phyloP scores from a whole-genome alignment of 768 basidiomycete genomes.

The Tricholoma bakamatsutake region DNA sequence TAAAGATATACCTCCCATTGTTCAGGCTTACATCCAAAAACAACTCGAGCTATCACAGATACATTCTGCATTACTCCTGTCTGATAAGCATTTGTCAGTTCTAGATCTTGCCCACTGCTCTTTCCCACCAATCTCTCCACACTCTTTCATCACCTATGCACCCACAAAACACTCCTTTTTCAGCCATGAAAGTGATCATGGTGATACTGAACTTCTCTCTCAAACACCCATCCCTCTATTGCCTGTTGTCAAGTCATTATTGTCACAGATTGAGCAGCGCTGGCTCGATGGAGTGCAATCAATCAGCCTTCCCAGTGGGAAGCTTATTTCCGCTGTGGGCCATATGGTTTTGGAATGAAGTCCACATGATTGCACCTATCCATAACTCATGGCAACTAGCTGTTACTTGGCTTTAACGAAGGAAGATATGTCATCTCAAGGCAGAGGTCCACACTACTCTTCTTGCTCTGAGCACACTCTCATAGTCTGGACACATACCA shows the following conservation, averaged over 20 bases:
- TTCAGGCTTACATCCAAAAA: neutral
- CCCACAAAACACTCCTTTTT: neutral
- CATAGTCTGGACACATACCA: neutral
- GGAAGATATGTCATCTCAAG: neutral
- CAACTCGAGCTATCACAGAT: neutral
- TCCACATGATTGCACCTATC: neutral
- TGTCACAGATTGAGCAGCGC: neutral
- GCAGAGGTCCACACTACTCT: constrained; percentile 1
- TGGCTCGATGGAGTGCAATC: constrained; percentile 2
- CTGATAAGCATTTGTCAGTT: neutral
- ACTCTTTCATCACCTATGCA: neutral
- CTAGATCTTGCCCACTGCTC: neutral
- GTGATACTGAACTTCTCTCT: neutral
- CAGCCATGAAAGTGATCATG: neutral
- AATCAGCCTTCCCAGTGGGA: neutral
- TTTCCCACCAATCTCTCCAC: neutral
- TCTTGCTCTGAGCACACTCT: neutral
- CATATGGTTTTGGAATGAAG: neutral
- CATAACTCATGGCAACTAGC: neutral
- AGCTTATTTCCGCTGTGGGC: neutral
- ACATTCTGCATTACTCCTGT: neutral
- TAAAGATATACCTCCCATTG: neutral
- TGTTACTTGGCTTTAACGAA: constrained; percentile 1
- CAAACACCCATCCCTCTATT: neutral
- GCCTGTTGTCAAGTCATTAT: neutral